phyloP scores from a whole-genome alignment of 164 flowering plant species.

The Tetrastigma voinierianum region DNA sequence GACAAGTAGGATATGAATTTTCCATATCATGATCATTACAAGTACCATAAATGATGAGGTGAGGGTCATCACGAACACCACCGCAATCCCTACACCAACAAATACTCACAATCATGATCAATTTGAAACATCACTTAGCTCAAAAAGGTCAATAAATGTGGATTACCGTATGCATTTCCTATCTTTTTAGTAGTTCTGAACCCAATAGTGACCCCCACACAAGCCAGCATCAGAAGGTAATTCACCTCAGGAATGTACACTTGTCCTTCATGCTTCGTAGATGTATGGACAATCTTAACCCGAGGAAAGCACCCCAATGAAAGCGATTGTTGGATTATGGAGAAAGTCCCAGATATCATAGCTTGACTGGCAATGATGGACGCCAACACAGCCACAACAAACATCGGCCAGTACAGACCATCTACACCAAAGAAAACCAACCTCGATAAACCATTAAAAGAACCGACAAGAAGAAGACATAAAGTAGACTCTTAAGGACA shows the following conservation, averaged over 20 bases:
- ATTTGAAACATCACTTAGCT: background rate
- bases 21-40: slow-evolving; percentile 86
- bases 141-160: background rate
- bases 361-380: slow-evolving; percentile 76
- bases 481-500: too few species aligned
- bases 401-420: slow-evolving; percentile 29
- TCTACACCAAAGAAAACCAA: slow-evolving; percentile 22
- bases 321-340: slow-evolving; percentile 40
- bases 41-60: slow-evolving; percentile 61
- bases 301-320: slow-evolving; percentile 43
- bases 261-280: slow-evolving; percentile 37
- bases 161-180: slow-evolving; percentile 78
- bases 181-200: slow-evolving; percentile 56
- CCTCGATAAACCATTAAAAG: background rate
- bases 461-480: background rate
- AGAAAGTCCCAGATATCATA: slow-evolving; percentile 45
- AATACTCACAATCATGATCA: too few species aligned
- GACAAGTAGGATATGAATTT: slow-evolving; percentile 44
- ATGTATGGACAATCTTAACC: slow-evolving; percentile 43
- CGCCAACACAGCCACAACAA: slow-evolving; percentile 63
- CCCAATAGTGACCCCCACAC: slow-evolving; percentile 48
- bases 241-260: slow-evolving; percentile 44
- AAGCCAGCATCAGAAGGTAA: slow-evolving; percentile 39
- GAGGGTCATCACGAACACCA: slow-evolving; percentile 61
- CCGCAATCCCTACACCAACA: slow-evolving; percentile 61